Evolutionary conservation across 140 eudicot species (phyloP).

Genomic region (Senecio squalidus): DNA sequence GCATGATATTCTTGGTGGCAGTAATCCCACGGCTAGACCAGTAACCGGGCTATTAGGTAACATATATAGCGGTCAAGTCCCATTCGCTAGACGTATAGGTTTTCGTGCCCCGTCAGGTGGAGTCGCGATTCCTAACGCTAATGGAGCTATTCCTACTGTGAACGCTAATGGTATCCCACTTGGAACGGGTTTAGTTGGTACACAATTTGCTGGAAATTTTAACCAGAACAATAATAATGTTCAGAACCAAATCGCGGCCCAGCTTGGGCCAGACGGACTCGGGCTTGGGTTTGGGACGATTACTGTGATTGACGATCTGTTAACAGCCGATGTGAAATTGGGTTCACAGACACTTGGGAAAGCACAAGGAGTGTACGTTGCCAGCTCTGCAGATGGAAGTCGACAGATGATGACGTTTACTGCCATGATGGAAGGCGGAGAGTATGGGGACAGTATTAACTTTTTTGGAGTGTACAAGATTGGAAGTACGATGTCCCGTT

Average conservation of each 20-base stretch:
- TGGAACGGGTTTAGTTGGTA: slow-evolving; percentile 87
- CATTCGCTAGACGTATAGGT: slow-evolving; percentile 93
- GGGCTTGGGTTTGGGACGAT: slow-evolving; percentile 96
- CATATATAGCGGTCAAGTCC: slow-evolving; percentile 95
- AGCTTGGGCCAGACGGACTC: slow-evolving; percentile 78
- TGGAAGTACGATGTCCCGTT: slow-evolving; percentile 75
- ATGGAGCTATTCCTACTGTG: slow-evolving; percentile 78
- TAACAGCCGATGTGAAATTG: slow-evolving; percentile 65
- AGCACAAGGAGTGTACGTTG: slow-evolving; percentile 89
- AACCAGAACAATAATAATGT: slow-evolving; percentile 28
- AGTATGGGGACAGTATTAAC: slow-evolving; percentile 82
- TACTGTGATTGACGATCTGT: slow-evolving; percentile 81
- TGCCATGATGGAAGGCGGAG: slow-evolving; percentile 97
- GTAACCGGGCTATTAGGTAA: slow-evolving; percentile 84
- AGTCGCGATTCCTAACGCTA: slow-evolving; percentile 80
- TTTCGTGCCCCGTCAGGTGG: slow-evolving; percentile 65
- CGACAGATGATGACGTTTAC: slow-evolving; percentile 95
- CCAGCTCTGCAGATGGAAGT: slow-evolving; percentile 84
- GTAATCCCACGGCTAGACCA: slow-evolving; percentile 92
- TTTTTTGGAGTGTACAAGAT: slow-evolving; percentile 85
- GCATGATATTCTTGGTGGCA: slow-evolving; percentile 94
- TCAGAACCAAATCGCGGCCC: slow-evolving; percentile 34
- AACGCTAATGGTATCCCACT: slow-evolving; percentile 74
- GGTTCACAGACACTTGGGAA: slow-evolving; percentile 72
- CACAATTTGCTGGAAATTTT: slow-evolving; percentile 57